Base-by-base conservation (phyloP, 805 yeast genomes). In the Saturnispora besseyi region DNA sequence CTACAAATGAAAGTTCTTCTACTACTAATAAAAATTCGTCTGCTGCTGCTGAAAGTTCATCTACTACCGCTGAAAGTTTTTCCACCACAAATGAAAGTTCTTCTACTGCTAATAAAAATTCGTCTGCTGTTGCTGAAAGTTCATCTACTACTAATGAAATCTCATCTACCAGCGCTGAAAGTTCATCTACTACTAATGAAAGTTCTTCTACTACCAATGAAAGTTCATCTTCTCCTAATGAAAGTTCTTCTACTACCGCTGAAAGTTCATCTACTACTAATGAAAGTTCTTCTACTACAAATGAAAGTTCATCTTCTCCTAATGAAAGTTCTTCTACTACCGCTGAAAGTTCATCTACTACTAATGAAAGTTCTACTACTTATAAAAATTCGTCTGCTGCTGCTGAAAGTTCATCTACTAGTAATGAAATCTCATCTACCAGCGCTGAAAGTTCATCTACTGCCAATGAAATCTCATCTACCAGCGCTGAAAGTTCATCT, bases 21-120 rank as follows among this genome's bases (percentile, higher is more conserved):
- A 28, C 53, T 3, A 44, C 47, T 5, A 21, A 52, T 30, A 2
- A 18, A 18, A 28, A n/a, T 24, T 26, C 51, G 22, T 24, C 57
- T 21, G n/a, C 52, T 6, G 41, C 29, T 22, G 21, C 33, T 3
- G 13, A 53, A n/a, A 33, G 56, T 10, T 30, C 59, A 11, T 40
- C 50, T 8, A 26, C 46, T 15, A 40, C 44, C 7, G 8, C 51
- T 31, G 41, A 34, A 28, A 36, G 26, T 36, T n/a, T n/a, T 7
- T 7, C n/a, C n/a, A n/a, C n/a, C n/a, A n/a, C n/a, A n/a, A n/a
- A n/a, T n/a, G n/a, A n/a, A 7, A 18, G 4, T 33, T 5, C 15
- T 3, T 33, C 18, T 13, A 13, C 36, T 33, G 4, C 36, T 9
- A 8, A 26, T 26, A 3, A 2, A 26, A 26, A 1, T n/a, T n/a